phyloP scores from a whole-genome alignment of 371 early-diverging fungal genomes.

The Apophysomyces trapeziformis region DNA sequence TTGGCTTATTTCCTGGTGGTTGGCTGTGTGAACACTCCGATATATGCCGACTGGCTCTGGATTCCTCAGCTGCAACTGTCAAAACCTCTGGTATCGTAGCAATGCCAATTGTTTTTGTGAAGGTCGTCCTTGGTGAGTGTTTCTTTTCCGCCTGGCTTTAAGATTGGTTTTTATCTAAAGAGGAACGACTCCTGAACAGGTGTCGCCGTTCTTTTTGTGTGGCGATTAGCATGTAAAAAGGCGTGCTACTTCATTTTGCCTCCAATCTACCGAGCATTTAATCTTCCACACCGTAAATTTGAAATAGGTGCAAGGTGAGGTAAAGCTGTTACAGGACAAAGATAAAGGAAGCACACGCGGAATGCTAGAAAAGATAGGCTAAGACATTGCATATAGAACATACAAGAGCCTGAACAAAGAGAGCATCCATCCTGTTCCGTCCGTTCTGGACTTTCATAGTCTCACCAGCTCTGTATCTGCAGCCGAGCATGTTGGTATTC shows the following conservation, averaged over 20 bases:
- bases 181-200: slow-evolving; percentile 30
- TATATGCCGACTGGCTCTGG: slow-evolving; percentile 37
- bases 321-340: not conserved
- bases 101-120: slow-evolving; percentile 42
- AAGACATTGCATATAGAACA: slow-evolving; percentile 34
- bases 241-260: slow-evolving; percentile 60
- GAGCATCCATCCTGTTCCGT: slow-evolving; percentile 66
- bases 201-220: slow-evolving; percentile 62
- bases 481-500: slow-evolving; percentile 56
- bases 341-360: not conserved
- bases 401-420: slow-evolving; percentile 62
- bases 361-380: no score
- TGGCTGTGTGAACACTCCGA: slow-evolving; percentile 55
- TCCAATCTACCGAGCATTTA: slow-evolving; percentile 66
- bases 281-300: slow-evolving; percentile 62
- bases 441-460: slow-evolving; percentile 62
- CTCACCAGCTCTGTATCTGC: slow-evolving; percentile 52
- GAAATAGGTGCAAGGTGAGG: slow-evolving; percentile 54
- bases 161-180: not conserved
- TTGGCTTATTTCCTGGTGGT: slow-evolving; percentile 70
- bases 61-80: slow-evolving; percentile 34
- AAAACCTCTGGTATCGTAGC: slow-evolving; percentile 38
- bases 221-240: slow-evolving; percentile 67
- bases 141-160: no score
- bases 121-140: slow-evolving; percentile 49